Conservation (phyloP, 345 rosid genomes). For the Abelmoschus esculentus region DNA sequence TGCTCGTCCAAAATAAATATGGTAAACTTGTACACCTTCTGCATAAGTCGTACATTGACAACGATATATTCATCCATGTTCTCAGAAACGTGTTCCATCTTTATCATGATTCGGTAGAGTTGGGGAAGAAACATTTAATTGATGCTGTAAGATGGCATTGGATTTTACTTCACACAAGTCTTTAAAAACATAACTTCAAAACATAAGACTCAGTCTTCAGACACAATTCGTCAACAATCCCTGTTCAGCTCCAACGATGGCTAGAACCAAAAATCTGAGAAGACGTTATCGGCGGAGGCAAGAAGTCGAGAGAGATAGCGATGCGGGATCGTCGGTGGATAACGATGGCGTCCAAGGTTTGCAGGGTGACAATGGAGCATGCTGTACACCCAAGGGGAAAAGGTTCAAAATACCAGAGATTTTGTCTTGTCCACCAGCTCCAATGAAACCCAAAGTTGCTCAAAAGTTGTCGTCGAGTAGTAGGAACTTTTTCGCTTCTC, state of each 20-base stretch:
- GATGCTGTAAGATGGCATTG: conserved; percentile 28
- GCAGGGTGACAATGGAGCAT: conserved; percentile 10
- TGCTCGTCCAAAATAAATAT: no score
- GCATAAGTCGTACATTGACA: background rate
- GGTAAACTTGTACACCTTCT: background rate
- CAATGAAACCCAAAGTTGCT: conserved; percentile 29
- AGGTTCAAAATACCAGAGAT: conserved; percentile 25
- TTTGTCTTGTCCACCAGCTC: conserved; percentile 32
- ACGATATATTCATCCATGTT: background rate
- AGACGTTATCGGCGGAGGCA: background rate
- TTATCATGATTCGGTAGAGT: conserved; percentile 29
- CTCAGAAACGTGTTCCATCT: conserved; percentile 12
- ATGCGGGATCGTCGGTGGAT: background rate
- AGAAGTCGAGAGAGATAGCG: background rate
- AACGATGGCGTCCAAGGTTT: background rate
- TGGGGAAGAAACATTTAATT: conserved; percentile 13
- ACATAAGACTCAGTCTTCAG: conserved; percentile 14
- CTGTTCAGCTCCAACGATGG: no score
- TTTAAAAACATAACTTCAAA: background rate
- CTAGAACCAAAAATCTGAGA: conserved; percentile 2
- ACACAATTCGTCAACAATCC: no score
- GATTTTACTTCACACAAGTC: conserved; percentile 14
- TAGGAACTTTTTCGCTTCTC: conserved; percentile 20
- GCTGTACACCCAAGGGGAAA: conserved; percentile 23
- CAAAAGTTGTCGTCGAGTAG: conserved; percentile 5